These are phyloP conservation scores for Boletellus sp. DNA, from an alignment of 768 basidiomycete species.

Conservation along the genomic window DNA sequence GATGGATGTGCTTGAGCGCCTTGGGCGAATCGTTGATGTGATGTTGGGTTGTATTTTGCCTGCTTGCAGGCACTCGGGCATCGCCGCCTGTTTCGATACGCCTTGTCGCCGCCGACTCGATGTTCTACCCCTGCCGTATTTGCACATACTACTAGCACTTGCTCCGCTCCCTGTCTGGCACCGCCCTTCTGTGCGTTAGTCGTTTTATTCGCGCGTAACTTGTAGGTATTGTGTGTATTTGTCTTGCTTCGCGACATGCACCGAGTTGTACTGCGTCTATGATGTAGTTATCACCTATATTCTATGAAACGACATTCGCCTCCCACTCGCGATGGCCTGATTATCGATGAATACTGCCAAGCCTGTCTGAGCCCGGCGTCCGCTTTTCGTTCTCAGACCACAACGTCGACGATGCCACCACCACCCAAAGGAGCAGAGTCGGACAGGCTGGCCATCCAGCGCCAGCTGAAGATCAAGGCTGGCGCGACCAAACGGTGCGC, in stretches of 20 bases:
- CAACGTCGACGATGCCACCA: constrained; percentile 8
- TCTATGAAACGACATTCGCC: constrained; percentile 24
- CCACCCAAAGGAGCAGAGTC: constrained; percentile 9
- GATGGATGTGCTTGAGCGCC: constrained; percentile 26
- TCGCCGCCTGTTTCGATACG: constrained; percentile 15
- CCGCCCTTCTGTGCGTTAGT: constrained; percentile 20
- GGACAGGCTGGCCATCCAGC: constrained; percentile 39
- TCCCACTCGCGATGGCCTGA: not conserved
- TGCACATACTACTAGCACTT: constrained; percentile 15
- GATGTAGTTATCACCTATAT: constrained; percentile 32
- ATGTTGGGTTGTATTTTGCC: not conserved
- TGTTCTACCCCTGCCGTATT: not conserved
- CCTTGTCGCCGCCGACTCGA: constrained; percentile 22
- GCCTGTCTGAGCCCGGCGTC: not conserved
- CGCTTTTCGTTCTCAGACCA: constrained; percentile 6
- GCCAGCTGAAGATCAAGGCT: constrained; percentile 76
- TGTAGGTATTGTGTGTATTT: constrained; percentile 34
- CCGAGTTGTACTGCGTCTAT: constrained; percentile 27
- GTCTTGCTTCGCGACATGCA: constrained; percentile 28
- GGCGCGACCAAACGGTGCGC: constrained; percentile 62
- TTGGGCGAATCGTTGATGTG: constrained; percentile 12
- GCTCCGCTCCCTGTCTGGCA: constrained; percentile 19
- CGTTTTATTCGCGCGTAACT: constrained; percentile 20
- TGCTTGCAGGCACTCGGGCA: no score
- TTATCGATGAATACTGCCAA: constrained; percentile 6